A percentile compares a stretch with the other conserved stretches of the same genome.
These are phyloP conservation scores for Achaetomiella virescens DNA, from an alignment of 495 filamentous ascomycete genomes.

Conservation along the genomic window DNA sequence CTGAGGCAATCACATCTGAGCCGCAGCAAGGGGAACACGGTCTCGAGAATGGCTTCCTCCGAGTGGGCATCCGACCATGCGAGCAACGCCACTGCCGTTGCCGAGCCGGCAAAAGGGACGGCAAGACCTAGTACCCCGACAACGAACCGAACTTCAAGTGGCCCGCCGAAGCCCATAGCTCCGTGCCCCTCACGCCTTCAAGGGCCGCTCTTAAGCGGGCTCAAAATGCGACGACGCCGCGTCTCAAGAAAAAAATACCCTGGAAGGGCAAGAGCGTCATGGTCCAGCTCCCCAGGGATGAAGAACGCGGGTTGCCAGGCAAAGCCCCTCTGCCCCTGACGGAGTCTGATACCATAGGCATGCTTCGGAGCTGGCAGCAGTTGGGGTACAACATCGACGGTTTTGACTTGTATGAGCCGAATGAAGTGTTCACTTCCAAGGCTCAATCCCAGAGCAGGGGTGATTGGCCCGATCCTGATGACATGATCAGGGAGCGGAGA, in stretches of 20 bases:
- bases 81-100: slow-evolving; percentile 19
- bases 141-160: slow-evolving; percentile 21
- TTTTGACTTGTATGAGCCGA: slow-evolving; percentile 54
- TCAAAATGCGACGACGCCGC: slow-evolving; percentile 31
- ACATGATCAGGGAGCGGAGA: slow-evolving; percentile 50
- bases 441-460: slow-evolving; percentile 59
- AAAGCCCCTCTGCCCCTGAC: slow-evolving; percentile 54
- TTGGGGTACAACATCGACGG: slow-evolving; percentile 70
- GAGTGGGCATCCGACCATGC: slow-evolving; percentile 29
- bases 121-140: slow-evolving; percentile 27
- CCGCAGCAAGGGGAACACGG: slow-evolving; percentile 27
- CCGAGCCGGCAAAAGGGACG: slow-evolving; percentile 10
- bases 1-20: slow-evolving; percentile 53
- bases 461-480: slow-evolving; percentile 62
- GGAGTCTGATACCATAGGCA: slow-evolving; percentile 54
- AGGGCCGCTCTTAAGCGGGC: slow-evolving; percentile 26
- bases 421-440: slow-evolving; percentile 27
- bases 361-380: slow-evolving; percentile 63
- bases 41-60: slow-evolving; percentile 35
- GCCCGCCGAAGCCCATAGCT: slow-evolving; percentile 25
- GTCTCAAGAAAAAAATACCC: slow-evolving; percentile 48
- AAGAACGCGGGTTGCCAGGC: slow-evolving; percentile 56
- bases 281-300: slow-evolving; percentile 63
- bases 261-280: slow-evolving; percentile 73
- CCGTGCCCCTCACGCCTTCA: slow-evolving; percentile 32